These are phyloP conservation scores for Martiniozyma asiatica DNA, from an alignment of 1,139 yeast species.

Conservation along the genomic window DNA sequence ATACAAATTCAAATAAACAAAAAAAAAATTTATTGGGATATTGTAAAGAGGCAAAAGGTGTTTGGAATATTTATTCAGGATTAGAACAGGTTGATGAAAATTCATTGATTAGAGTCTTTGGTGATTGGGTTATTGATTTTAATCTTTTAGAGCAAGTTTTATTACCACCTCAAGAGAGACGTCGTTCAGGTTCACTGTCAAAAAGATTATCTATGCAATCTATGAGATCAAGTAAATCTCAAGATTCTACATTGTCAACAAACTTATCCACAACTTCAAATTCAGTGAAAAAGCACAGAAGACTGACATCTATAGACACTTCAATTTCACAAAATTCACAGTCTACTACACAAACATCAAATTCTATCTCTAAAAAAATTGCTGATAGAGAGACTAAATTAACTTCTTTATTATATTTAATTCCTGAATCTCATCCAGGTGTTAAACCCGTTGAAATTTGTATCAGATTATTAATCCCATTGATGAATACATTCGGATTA, in stretches of 20 bases:
- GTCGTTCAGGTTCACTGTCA: slow-evolving; percentile 10
- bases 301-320: slow-evolving; percentile 20
- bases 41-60: slow-evolving; percentile 29
- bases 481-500: slow-evolving; percentile 40
- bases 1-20: slow-evolving; percentile 29
- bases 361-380: slow-evolving; percentile 19
- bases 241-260: slow-evolving; percentile 14
- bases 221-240: slow-evolving; percentile 8
- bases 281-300: slow-evolving; percentile 11
- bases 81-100: slow-evolving; percentile 41
- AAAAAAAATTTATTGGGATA: slow-evolving; percentile 38
- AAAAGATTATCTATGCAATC: slow-evolving; percentile 16
- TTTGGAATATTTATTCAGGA: slow-evolving; percentile 45
- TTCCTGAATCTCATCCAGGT: slow-evolving; percentile 46
- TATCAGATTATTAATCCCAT: slow-evolving; percentile 41
- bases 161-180: slow-evolving; percentile 10
- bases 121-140: slow-evolving; percentile 37
- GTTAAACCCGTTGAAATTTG: slow-evolving; percentile 45
- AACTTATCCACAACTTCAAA: neutral
- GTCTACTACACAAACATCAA: slow-evolving; percentile 13
- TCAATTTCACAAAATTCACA: slow-evolving; percentile 17
- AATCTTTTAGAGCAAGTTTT: slow-evolving; percentile 14
- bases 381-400: too few relatives aligned
- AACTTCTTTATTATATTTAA: slow-evolving; percentile 30
- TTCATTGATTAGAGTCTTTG: slow-evolving; percentile 39